Evolutionary conservation across 495 filamentous ascomycete species (phyloP).

Genomic region (Penicillium goetzii): DNA sequence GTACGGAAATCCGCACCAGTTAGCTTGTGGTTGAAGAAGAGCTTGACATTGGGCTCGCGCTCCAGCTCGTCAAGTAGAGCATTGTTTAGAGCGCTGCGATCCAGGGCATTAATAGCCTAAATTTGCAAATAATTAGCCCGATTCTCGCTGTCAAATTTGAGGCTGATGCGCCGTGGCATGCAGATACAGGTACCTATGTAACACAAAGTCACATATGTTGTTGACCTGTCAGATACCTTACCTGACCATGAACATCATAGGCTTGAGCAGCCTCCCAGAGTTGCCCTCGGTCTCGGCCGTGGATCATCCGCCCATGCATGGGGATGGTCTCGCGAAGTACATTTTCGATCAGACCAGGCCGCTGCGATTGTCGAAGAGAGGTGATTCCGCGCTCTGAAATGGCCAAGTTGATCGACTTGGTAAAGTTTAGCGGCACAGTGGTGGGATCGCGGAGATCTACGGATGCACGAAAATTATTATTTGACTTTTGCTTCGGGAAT

Average conservation of each 20-base stretch:
- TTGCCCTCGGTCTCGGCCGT: constrained; percentile 68
- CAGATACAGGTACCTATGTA: constrained; percentile 5
- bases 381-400: constrained; percentile 94
- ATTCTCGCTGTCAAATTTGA: not conserved
- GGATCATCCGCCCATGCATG: constrained; percentile 98
- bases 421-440: constrained; percentile 91
- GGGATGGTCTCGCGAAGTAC: constrained; percentile 80
- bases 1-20: constrained; percentile 80
- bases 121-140: constrained; percentile 15
- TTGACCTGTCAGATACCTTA: constrained; percentile 41
- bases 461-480: constrained; percentile 27
- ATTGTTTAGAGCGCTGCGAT: constrained; percentile 84
- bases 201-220: not conserved
- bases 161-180: constrained; percentile 3
- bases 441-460: constrained; percentile 83
- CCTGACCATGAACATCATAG: constrained; percentile 89
- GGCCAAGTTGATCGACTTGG: constrained; percentile 95
- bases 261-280: constrained; percentile 78
- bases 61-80: constrained; percentile 84
- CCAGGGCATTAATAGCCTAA: constrained; percentile 64
- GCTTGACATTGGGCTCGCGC: constrained; percentile 78
- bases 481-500: constrained; percentile 20
- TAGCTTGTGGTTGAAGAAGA: constrained; percentile 91
- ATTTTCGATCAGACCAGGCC: constrained; percentile 67
- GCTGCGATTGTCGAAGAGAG: constrained; percentile 70